Evolutionary conservation across 768 basidiomycete genomes (phyloP), one percentile per base, ranked within the genome.

Genomic region (Mycena haematopus): DNA sequence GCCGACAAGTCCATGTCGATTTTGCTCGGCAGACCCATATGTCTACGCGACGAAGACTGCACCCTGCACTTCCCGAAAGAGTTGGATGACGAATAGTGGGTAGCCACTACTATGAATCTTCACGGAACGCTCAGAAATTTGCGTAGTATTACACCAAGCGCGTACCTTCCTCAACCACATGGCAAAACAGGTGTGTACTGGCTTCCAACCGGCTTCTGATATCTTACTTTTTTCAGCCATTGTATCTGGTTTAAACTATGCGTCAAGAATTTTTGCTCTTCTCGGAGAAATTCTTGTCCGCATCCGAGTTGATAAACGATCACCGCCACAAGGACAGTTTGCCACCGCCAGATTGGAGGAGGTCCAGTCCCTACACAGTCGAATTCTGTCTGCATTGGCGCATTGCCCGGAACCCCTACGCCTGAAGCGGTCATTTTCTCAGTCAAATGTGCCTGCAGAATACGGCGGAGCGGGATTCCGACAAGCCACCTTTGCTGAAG

Each of bases 1-100:
- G 92, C 92, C 65, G 95, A 96, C 74, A 94, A 94, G 76, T 93
- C 92, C 19, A 91, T 90, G 89, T 90, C 91, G 51, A 90, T 94
- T 68, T 79, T 95, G 44, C 81, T 94, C 47, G 92, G 91, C 19
- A 82, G 93, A 62, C 92, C 93, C 40, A 92, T 95, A 65, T 92
- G 88, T 74, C 80, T 95, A 70, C 84, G 92, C 56, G 92, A 95
- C 70, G 95, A 95, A 73, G 94, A 96, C 74, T 95, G 93, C 75
- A 93, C 92, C 10, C 85, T 92, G 2, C 88, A 92, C 73, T 93
- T 93, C 77, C 92, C 92, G 27, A 91, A 89, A 75, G 92, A 94
- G 76, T 78, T 94, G 60, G 92, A 94, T 75, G 92, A 94, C 72
- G 92, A 93, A 79, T 93, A 92, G 92, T 93, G 76, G 69, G 90